These are phyloP conservation scores for Fusarium kyushuense DNA, from an alignment of 2,329 filamentous ascomycete genomes.

Conservation along the genomic window DNA sequence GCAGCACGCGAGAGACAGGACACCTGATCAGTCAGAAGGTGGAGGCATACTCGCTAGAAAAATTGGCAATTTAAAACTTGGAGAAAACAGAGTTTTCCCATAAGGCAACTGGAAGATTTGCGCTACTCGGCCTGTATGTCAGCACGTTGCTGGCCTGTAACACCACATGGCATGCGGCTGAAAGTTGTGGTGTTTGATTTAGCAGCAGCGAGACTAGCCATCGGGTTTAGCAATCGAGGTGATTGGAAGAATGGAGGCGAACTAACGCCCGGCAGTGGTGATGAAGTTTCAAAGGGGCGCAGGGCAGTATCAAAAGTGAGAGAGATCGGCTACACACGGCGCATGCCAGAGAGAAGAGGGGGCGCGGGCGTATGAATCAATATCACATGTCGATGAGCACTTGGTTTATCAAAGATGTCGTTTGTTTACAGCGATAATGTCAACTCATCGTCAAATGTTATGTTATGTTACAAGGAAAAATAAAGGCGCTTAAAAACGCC, in stretches of 20 bases:
- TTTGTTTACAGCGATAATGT: conserved; percentile 27
- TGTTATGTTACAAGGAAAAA: conserved; percentile 6
- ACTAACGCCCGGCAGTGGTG: conserved; percentile 30
- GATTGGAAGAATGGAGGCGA: conserved; percentile 38
- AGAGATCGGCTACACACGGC: conserved; percentile 44
- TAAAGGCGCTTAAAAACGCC: conserved; percentile 35
- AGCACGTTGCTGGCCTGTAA: conserved; percentile 27
- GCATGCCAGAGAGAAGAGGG: conserved; percentile 21
- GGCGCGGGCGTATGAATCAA: conserved; percentile 32
- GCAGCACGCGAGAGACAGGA: conserved; percentile 79
- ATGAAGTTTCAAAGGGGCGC: conserved; percentile 25
- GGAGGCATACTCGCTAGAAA: conserved; percentile 85
- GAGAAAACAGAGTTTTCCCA: conserved; percentile 16
- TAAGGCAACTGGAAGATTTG: conserved; percentile 28
- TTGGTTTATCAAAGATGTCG: conserved; percentile 28
- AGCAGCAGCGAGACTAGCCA: conserved; percentile 19
- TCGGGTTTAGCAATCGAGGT: conserved; percentile 14
- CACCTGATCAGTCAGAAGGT: conserved; percentile 83
- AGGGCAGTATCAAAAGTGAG: conserved; percentile 29
- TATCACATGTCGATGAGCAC: conserved; percentile 33
- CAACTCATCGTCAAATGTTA: conserved; percentile 6
- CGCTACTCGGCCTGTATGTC: conserved; percentile 24
- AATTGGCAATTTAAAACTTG: conserved; percentile 70
- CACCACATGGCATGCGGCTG: conserved; percentile 42
- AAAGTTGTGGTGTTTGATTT: conserved; percentile 17